Conservation (phyloP, 75 land plant species). For the Azolla pinnata region DNA sequence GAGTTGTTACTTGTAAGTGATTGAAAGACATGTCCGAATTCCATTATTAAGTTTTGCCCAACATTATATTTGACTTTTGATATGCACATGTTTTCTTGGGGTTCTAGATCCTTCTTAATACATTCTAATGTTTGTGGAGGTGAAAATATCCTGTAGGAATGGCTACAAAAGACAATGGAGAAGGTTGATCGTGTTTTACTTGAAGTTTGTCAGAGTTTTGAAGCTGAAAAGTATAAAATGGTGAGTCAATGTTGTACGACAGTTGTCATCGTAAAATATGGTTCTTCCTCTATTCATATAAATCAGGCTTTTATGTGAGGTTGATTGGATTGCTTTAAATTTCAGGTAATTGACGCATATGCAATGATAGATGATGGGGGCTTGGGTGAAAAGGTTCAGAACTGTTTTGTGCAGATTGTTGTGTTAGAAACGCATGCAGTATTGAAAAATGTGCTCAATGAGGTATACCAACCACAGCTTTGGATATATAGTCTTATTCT, state of each 20-base stretch:
- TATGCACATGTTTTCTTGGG: too few relatives aligned
- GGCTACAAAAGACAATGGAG: conserved; percentile 74
- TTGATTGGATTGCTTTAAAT: too few relatives aligned
- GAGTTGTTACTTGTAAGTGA: not conserved
- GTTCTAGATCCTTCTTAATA: too few relatives aligned
- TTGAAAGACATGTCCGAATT: too few relatives aligned
- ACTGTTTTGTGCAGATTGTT: conserved; percentile 77
- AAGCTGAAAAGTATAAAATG: conserved; percentile 55
- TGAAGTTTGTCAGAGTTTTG: conserved; percentile 72
- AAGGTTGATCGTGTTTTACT: conserved; percentile 74
- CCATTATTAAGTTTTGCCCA: too few relatives aligned
- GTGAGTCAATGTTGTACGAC: too few relatives aligned
- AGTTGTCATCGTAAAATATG: too few relatives aligned
- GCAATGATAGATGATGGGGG: conserved; percentile 82
- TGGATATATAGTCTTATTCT: too few relatives aligned
- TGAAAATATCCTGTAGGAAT: conserved; percentile 70
- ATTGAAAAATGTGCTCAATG: conserved; percentile 51
- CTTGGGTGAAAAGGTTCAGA: conserved; percentile 88
- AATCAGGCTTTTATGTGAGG: conserved; percentile 8
- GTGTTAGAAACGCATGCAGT: conserved; percentile 73
- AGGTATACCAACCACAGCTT: too few relatives aligned
- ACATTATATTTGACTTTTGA: too few relatives aligned
- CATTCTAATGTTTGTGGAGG: too few relatives aligned
- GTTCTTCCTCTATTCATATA: not conserved
- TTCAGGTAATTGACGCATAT: conserved; percentile 96